Base-by-base conservation (phyloP, 345 rosid species). In the Pugionium cornutum region DNA sequence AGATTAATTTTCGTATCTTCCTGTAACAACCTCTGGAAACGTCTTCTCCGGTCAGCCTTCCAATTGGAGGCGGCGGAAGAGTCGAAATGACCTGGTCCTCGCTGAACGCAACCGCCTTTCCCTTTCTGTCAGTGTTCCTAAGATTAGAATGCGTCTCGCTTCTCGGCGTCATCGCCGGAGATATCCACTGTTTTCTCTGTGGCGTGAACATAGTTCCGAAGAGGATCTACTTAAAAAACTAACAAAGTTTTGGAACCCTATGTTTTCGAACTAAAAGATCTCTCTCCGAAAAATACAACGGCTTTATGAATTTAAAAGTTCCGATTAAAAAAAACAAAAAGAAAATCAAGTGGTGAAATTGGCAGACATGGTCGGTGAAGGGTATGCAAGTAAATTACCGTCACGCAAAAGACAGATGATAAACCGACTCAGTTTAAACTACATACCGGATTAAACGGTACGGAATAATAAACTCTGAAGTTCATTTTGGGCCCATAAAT, bases 131-230 rank as follows among this genome's bases (percentile, higher is more conserved):
- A 32, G 64, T 67, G 71, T 43, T 74, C 37, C 66, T 67, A 60
- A 51, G 68, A 58, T 59, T 73, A 42, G 76, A 5, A 36, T 0
- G 75, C 45, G 73, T 59, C 57, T 76, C 82, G 73, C 63, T 77
- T 37, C 80, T 65, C 32, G 84, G 86, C 29, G 84, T 80, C 33
- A 69, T 50, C 37, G 75, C 68, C 54, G 81, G 74, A 57, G 70
- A 65, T 40, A 37, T 59, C 76, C 79, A 68, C 45, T 65, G 51
- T 44, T 80, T 85, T 59, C 84, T 82, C 77, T 83, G 89, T 27
- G 89, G 91, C 54, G 89, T 83, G 47, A 88, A 84, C 97, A 89
- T 89, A 2, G 30, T 67, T 57, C 9, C 6, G 27, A 42, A 63
- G 35, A 54, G 9, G 25, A 62, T 3, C 11, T 53, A 31, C 62